These are phyloP conservation scores for Erodium trifolium DNA, from an alignment of 441 rosid species.

Conservation along the genomic window DNA sequence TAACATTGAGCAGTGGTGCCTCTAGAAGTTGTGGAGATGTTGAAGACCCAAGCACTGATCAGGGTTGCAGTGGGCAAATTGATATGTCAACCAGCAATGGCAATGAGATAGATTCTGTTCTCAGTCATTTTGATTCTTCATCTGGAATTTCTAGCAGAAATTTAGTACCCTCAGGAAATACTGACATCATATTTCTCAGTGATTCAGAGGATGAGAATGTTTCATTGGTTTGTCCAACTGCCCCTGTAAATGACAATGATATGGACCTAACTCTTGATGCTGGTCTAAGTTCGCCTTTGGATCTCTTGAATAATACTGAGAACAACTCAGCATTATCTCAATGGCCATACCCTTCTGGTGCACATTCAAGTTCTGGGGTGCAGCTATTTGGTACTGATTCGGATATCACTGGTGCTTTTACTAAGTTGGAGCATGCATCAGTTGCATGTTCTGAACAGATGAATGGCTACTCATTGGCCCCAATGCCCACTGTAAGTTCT, in stretches of 20 bases:
- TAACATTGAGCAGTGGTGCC: slow-evolving; percentile 23
- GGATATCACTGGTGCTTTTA: slow-evolving; percentile 22
- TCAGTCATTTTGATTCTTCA: slow-evolving; percentile 8
- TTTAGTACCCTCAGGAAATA: neutral
- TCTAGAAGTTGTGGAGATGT: slow-evolving; percentile 16
- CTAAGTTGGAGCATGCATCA: slow-evolving; percentile 18
- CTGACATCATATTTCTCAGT: slow-evolving; percentile 23
- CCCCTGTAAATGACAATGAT: slow-evolving; percentile 6
- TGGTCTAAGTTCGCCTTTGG: slow-evolving; percentile 15
- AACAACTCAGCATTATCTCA: slow-evolving; percentile 11
- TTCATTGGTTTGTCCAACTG: slow-evolving; percentile 12
- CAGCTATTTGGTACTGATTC: slow-evolving; percentile 22
- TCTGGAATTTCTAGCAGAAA: slow-evolving; percentile 11
- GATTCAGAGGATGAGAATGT: slow-evolving; percentile 28
- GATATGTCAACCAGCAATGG: slow-evolving; percentile 9
- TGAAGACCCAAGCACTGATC: slow-evolving; percentile 20
- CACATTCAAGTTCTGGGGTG: slow-evolving; percentile 14
- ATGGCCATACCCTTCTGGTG: slow-evolving; percentile 21
- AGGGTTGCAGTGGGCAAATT: slow-evolving; percentile 11
- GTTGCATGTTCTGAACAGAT: slow-evolving; percentile 19
- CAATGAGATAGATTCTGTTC: slow-evolving; percentile 18
- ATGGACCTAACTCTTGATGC: slow-evolving; percentile 17
- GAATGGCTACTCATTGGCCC: slow-evolving; percentile 16
- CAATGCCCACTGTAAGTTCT: slow-evolving; percentile 10
- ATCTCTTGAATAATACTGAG: slow-evolving; percentile 15